Base-by-base conservation (phyloP, 2,329 filamentous ascomycete species). In the Claviceps purpurea region DNA sequence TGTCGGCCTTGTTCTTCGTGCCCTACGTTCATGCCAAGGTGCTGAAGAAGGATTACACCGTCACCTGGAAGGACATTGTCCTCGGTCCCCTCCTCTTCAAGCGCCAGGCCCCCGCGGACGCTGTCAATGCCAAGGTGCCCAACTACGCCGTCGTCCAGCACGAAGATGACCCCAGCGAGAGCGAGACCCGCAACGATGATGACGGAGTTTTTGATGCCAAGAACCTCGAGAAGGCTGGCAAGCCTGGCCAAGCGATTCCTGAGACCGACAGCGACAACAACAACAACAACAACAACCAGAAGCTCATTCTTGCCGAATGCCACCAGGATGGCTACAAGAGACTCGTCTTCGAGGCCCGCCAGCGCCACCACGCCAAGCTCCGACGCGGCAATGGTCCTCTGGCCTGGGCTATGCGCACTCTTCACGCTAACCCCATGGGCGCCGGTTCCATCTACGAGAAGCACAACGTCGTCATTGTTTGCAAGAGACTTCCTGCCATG, bases 371-470 rank as follows among this genome's bases (percentile, higher is more conserved):
- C 63, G 78, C 78, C 22, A 79, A 79, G 59, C 80, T 91, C 51
- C 69, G 78, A 52, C 71, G 77, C 65, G 75, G 73, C 53, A 70
- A 70, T 1, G 84, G 86, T 26, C 85, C 84, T 49, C 74, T 91
- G n/a, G 87, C 82, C 60, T 90, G 87, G 87, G 87, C 84, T 40
- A 87, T 91, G 83, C 84, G 87, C 59, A 79, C 74, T 49, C 81
- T 90, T 20, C 84, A 80, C 63, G 74, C 85, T 61, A 86, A 89
- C 72, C 84, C 80, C 47, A 78, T 88, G 69, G 84, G 84, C 18
- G 65, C 81, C 18, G 87, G 87, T 50, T 74, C 82, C 61, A 76
- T 90, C 57, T 88, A 91, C 70, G 87, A 91, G 69, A 60, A 75
- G 20, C 72, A 81, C 68, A 91, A 91, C 74, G 70, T 89, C 56